phyloP scores from a whole-genome alignment of 2,329 filamentous ascomycete species.

The Monosporascus sp. region DNA sequence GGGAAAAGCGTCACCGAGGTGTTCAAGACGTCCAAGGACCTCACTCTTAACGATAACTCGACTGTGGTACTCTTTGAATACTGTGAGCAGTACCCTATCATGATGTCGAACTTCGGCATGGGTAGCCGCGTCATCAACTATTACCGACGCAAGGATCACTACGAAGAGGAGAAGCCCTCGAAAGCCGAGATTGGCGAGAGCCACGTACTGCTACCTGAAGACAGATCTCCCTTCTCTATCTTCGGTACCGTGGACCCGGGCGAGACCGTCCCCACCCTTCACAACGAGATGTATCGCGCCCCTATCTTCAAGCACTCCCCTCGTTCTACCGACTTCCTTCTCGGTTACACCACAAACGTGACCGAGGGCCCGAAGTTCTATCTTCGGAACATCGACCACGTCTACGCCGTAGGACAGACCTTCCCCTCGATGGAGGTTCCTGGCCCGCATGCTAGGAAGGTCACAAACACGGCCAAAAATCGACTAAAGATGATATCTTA shows the following conservation, averaged over 20 bases:
- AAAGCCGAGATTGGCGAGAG: constrained; percentile 86
- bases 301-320: constrained; percentile 85
- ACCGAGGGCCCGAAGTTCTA: constrained; percentile 74
- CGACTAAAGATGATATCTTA: constrained; percentile 94
- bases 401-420: constrained; percentile 87
- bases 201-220: constrained; percentile 81
- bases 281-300: constrained; percentile 93
- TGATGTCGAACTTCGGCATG: constrained; percentile 96
- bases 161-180: constrained; percentile 68
- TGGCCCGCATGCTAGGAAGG: constrained; percentile 86
- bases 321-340: constrained; percentile 76
- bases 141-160: constrained; percentile 76
- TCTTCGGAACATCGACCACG: constrained; percentile 81
- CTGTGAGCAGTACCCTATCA: constrained; percentile 85
- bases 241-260: constrained; percentile 92
- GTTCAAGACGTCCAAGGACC: constrained; percentile 73
- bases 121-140: constrained; percentile 95
- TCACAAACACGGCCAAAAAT: constrained; percentile 95
- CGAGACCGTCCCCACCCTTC: constrained; percentile 82
- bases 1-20: constrained; percentile 72
- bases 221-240: constrained; percentile 91
- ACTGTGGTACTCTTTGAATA: constrained; percentile 88
- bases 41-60: constrained; percentile 85
- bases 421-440: constrained; percentile 91
- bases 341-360: constrained; percentile 76